Evolutionary conservation across 129 eudicot species (phyloP).

Genomic region (Helianthus annuus): DNA sequence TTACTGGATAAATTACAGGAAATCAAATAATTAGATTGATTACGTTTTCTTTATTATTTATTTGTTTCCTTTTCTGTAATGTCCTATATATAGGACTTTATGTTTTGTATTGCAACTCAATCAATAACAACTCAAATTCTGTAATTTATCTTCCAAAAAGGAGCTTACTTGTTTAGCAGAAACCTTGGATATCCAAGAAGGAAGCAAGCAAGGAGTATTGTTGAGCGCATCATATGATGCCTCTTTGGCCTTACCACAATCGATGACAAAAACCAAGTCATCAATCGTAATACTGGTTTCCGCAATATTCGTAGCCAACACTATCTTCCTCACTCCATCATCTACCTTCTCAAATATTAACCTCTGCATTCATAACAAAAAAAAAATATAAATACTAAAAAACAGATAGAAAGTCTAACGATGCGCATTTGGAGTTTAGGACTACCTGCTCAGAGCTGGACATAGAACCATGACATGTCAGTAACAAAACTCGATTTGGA

Average conservation of each 20-base stretch:
- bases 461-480: constrained; percentile 95
- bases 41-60: too few species aligned
- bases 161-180: constrained; percentile 78
- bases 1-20: too few species aligned
- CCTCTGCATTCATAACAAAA: constrained; percentile 47
- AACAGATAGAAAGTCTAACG: neutral
- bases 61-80: too few species aligned
- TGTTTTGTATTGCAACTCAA: too few species aligned
- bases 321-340: constrained; percentile 77
- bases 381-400: neutral
- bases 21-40: too few species aligned
- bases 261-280: constrained; percentile 81
- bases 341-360: constrained; percentile 70
- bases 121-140: too few species aligned
- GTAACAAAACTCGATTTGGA: constrained; percentile 59
- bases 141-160: too few species aligned
- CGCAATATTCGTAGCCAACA: constrained; percentile 89
- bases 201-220: constrained; percentile 88
- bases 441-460: constrained; percentile 84
- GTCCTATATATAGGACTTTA: too few species aligned
- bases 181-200: constrained; percentile 88
- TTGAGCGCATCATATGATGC: constrained; percentile 87
- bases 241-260: constrained; percentile 97
- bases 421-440: constrained; percentile 11
- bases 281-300: constrained; percentile 94